These are phyloP conservation scores for Taxillus chinensis DNA, from an alignment of 164 flowering plant species.

Conservation along the genomic window DNA sequence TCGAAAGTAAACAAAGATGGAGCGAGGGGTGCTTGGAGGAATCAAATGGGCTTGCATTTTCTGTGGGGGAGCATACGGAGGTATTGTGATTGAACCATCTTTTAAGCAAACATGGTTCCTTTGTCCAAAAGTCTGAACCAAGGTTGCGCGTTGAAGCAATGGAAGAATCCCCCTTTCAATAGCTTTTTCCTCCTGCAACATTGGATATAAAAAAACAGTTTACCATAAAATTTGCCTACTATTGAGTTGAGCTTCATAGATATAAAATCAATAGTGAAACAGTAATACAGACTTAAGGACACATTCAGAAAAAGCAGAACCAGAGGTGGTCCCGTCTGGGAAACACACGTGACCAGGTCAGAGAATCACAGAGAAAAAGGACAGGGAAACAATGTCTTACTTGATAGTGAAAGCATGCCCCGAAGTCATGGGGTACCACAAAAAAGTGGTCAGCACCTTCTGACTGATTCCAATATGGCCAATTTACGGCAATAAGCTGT, in stretches of 20 bases:
- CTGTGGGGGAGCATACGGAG: constrained; percentile 98
- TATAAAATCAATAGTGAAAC: background rate
- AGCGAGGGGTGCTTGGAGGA: constrained; percentile 74
- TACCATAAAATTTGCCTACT: background rate
- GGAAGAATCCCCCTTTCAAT: constrained; percentile 86
- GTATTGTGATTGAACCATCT: constrained; percentile 82
- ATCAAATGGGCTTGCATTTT: constrained; percentile 93
- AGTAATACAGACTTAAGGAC: background rate
- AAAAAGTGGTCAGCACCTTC: constrained; percentile 97
- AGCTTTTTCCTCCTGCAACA: constrained; percentile 80
- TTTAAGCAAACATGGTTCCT: constrained; percentile 89
- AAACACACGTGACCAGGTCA: background rate
- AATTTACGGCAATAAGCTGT: constrained; percentile 81
- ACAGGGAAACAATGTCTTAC: constrained; percentile 23
- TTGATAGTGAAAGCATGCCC: constrained; percentile 93
- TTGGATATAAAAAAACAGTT: background rate
- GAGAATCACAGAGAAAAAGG: background rate
- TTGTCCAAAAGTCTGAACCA: constrained; percentile 98
- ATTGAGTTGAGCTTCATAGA: background rate
- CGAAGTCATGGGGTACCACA: constrained; percentile 89
- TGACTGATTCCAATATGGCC: constrained; percentile 95
- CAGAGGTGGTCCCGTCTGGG: background rate
- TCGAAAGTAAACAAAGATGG: constrained; percentile 93
- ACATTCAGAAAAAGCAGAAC: too few species aligned
- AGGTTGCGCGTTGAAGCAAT: constrained; percentile 76